Evolutionary conservation across 2,329 filamentous ascomycete species (phyloP).

Genomic region (Chaetomium strumarium): DNA sequence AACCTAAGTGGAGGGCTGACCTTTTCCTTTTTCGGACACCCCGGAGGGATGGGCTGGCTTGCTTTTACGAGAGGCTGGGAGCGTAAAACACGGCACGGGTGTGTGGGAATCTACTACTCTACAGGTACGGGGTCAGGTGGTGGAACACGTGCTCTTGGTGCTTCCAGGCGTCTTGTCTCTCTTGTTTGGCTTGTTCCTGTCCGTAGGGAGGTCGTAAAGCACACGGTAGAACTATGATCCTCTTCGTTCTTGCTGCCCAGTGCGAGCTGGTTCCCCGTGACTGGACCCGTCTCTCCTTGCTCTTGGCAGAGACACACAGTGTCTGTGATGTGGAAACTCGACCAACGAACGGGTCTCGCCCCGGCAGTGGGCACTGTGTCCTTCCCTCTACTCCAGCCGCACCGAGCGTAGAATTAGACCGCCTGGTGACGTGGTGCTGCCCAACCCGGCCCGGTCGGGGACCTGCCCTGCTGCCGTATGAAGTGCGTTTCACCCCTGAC

Average conservation of each 20-base stretch:
- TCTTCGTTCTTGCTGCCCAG: neutral
- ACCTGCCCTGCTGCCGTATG: neutral
- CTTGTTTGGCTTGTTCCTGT: neutral
- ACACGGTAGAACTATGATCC: slow-evolving; percentile 2
- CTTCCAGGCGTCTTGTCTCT: neutral
- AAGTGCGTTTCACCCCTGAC: neutral
- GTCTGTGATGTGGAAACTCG: neutral
- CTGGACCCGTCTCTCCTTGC: neutral
- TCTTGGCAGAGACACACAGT: neutral
- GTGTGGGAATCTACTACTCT: no score
- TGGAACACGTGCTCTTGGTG: no score
- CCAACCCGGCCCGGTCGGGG: slow-evolving; percentile 7
- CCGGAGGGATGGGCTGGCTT: no score
- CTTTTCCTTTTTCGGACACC: no score
- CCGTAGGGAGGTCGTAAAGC: neutral
- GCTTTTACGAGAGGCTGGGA: no score
- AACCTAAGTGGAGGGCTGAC: no score
- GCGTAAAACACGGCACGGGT: no score
- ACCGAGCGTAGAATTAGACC: neutral
- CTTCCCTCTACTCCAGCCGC: neutral
- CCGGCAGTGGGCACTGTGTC: neutral
- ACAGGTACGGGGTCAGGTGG: no score
- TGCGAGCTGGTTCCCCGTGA: neutral
- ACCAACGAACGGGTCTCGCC: neutral
- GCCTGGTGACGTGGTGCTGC: slow-evolving; percentile 30